Conservation (phyloP, 2,329 filamentous ascomycete genomes). For the Pseudocercospora fuligena region DNA sequence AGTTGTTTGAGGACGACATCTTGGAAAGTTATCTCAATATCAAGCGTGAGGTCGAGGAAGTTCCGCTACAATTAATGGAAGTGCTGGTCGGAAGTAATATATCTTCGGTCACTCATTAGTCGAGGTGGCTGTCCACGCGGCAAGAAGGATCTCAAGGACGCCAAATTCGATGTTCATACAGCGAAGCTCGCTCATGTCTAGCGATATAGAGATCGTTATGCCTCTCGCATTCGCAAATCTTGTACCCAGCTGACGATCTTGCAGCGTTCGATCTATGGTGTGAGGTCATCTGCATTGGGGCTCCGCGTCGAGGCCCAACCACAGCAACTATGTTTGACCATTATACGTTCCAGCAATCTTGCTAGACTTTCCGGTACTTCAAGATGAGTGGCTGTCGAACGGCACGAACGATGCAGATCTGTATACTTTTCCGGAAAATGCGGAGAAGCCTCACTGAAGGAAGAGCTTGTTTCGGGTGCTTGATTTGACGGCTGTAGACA, state of each 20-base stretch:
- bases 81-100: not conserved
- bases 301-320: not conserved
- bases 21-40: not conserved
- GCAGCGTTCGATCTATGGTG: not conserved
- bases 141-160: too few relatives aligned
- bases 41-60: not conserved
- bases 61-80: not conserved
- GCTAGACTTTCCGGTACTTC: not conserved
- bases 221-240: not conserved
- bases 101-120: not conserved
- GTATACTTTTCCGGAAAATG: not conserved
- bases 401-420: not conserved
- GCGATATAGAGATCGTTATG: not conserved
- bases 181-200: not conserved
- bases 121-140: too few relatives aligned
- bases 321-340: not conserved
- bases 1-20: constrained; percentile 1
- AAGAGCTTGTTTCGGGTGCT: constrained; percentile 5
- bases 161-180: too few relatives aligned
- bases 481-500: not conserved
- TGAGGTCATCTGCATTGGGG: not conserved
- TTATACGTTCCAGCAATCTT: not conserved
- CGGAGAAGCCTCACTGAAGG: not conserved
- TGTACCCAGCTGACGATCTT: not conserved
- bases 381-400: not conserved